Evolutionary conservation across 1,284 basidiomycete species (phyloP), one percentile per base, ranked within the genome.

Genomic region (Apiotrichum siamense): DNA sequence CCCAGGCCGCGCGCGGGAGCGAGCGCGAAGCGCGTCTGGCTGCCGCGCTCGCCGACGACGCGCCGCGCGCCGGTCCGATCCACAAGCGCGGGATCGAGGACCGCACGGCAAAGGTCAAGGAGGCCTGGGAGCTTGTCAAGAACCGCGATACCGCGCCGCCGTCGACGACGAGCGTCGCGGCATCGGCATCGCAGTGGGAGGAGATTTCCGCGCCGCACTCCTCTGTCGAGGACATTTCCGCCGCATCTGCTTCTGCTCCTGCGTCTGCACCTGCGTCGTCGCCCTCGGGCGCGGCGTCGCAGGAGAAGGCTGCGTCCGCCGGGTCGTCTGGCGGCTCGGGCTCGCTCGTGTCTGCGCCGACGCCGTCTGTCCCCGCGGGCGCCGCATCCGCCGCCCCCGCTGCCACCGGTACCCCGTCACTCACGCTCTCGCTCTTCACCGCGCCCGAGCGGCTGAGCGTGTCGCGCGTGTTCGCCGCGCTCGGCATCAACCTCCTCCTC

Each of bases 401-500:
- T 9, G 12, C 47, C 17, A 58, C 66, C 10, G 64, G 67, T 20
- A 44, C 60, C 42, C 72, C 80, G 5, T 83, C 84, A 20, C 68
- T 78, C 44, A 88, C 90, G 1, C 77, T 87, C n/a, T 81, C 86
- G 17, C 79, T 92, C 54, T 88, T 90, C 73, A 84, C 90, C 65
- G 80, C 80, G 43, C 87, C 90, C 6, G 80, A 84, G 9, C 79
- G 88, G 52, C 85, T 89, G 64, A 84, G 89, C 62, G 62, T 84
- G 26, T 80, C 81, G 39, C 85, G 89, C 10, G 75, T 96, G 52
- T 67, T 87, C 38, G 87, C 91, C 4, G 84, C 87, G 9, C 70
- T 97, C 52, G 87, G 87, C 33, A 92, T 97, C 76, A 97, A 98
- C 72, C 74, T 98, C 53, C 74, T 92, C 2, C 78, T 97, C 37